phyloP scores from a whole-genome alignment of 345 rosid genomes.

The Eucalyptus erythrocorys region DNA sequence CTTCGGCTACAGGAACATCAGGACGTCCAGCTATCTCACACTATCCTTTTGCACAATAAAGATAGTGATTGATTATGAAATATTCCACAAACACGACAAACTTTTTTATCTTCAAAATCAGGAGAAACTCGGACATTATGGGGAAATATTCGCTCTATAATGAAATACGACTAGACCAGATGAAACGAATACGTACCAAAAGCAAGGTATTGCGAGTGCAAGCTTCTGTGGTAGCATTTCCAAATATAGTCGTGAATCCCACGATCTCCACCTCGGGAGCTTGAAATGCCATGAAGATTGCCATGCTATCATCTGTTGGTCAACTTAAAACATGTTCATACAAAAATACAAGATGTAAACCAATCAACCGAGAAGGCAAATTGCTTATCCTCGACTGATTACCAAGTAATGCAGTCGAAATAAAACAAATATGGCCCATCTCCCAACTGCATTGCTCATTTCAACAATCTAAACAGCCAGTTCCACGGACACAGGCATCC shows the following conservation, averaged over 20 bases:
- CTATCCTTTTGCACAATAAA: conserved; percentile 64
- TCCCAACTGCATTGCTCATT: neutral
- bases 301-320: conserved; percentile 79
- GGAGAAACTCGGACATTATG: neutral
- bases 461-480: neutral
- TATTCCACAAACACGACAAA: conserved; percentile 2
- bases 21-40: conserved; percentile 91
- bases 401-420: neutral
- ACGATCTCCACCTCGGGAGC: conserved; percentile 59
- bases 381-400: neutral
- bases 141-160: neutral
- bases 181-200: conserved; percentile 38
- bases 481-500: neutral
- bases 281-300: conserved; percentile 93
- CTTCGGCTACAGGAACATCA: conserved; percentile 81
- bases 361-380: neutral
- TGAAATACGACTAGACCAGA: neutral
- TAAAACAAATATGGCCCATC: neutral
- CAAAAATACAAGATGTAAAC: neutral
- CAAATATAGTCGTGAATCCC: conserved; percentile 87
- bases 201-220: conserved; percentile 84
- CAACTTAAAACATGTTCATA: neutral
- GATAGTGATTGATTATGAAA: conserved; percentile 39
- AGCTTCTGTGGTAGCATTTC: conserved; percentile 58
- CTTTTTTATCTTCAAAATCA: neutral